Evolutionary conservation across 305 asterid species (phyloP).

Genomic region (Fraxinus baroniana): DNA sequence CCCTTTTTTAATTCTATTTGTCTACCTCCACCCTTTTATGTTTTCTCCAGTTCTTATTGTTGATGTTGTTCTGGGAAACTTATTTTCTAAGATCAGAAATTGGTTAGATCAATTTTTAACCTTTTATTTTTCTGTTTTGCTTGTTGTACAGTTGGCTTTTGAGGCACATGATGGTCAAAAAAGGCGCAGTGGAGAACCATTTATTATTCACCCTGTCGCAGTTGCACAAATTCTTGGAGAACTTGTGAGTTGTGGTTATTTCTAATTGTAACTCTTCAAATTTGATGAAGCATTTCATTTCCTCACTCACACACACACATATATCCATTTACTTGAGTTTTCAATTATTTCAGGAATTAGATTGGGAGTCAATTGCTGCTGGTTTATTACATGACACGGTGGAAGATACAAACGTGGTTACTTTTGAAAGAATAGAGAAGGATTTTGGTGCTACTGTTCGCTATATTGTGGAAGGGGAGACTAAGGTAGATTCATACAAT

Average conservation of each 20-base stretch:
- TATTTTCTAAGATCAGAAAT: background rate
- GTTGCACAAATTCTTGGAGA: slow-evolving; percentile 96
- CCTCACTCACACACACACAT: background rate
- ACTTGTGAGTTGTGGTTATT: slow-evolving; percentile 53
- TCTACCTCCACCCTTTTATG: background rate
- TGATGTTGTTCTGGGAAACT: background rate
- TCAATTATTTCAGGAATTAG: slow-evolving; percentile 61
- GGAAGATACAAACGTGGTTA: slow-evolving; percentile 79
- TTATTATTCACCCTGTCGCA: slow-evolving; percentile 89
- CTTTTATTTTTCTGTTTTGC: background rate
- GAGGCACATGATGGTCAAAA: slow-evolving; percentile 96
- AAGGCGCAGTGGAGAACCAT: slow-evolving; percentile 97
- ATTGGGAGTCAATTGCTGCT: slow-evolving; percentile 97
- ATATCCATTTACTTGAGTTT: background rate
- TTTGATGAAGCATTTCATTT: slow-evolving; percentile 4
- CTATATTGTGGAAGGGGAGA: slow-evolving; percentile 92
- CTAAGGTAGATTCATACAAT: slow-evolving; percentile 53
- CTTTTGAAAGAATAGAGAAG: slow-evolving; percentile 80
- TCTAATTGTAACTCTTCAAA: slow-evolving; percentile 11
- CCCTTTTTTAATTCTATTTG: background rate
- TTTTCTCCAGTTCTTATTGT: background rate
- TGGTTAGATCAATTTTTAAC: background rate
- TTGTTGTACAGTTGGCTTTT: slow-evolving; percentile 68
- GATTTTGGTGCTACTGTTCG: slow-evolving; percentile 79
- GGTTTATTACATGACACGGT: slow-evolving; percentile 95